Evolutionary conservation across 176 grass and related monocot species (phyloP), one percentile per base, ranked within the genome.

Genomic region (Rhynchospora tenuis): DNA sequence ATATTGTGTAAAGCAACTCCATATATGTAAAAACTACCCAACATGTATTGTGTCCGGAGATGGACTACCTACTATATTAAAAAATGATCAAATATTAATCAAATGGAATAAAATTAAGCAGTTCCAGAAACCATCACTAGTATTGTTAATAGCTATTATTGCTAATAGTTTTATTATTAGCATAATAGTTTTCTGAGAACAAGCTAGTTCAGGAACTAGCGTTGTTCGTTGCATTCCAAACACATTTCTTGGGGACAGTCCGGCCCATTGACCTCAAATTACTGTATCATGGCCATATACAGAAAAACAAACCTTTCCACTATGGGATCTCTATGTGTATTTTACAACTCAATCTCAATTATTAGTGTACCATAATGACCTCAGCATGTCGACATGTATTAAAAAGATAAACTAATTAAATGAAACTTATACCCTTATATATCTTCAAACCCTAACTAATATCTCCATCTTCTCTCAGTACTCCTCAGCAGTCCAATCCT

Each of bases 341-440:
- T 50, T 82, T 23, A 81, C 19, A 23, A n/a, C 57, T 82, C 57
- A 31, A 82, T 20, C 17, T 42, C 42, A 28, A 82, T 54, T 48
- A 52, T 82, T 58, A 12, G 3, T n/a, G 17, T 9, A 17, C 12
- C 79, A 82, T 67, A 82, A 46, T 82, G 44, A 64, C 9, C 58
- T 64, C 28, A 24, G 50, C 15, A 81, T 82, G 80, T 82, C 80
- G 80, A 82, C 80, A 82, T 82, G 13, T 28, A 31, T 24, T 13
- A 28, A 16, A 61, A 62, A 63, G 15, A 52, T 46, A 67, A 50
- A 81, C 22, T 65, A 43, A 28, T 48, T 10, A 54, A 48, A 67
- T 64, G 20, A 66, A 43, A 11, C 23, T 67, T 27, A 27, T 64
- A 67, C 46, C 22, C 13, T 28, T 64, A 48, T 64, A 82, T 47